Base-by-base conservation (phyloP, 2,329 filamentous ascomycete species). In the Fusarium scirpi region DNA sequence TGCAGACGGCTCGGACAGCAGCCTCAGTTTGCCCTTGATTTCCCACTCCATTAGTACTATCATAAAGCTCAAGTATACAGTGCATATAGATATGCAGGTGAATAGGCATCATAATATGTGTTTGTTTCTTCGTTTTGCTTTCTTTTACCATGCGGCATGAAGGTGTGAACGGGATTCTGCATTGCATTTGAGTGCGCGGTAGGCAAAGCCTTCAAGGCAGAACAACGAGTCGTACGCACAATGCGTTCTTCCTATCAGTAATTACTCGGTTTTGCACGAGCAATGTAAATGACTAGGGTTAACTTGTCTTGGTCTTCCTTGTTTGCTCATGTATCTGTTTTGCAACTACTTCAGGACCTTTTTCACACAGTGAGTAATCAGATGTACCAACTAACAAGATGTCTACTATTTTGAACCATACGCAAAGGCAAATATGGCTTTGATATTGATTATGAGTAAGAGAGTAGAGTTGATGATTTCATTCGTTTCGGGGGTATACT, bases 1-100 rank as follows among this genome's bases (percentile, higher is more conserved):
- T 49, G 58, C 65, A 67, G 32, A 58, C 15, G 16, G 38, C 38
- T 58, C 10, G 34, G 34, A n/a, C 18, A 38, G 34, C 34, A 38
- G 34, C 18, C 43, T 44, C 41, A 12, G 43, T 22, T 48, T 53
- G 7, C n/a, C 18, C 22, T 46, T 20, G 20, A 20, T 18, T 22
- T 24, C 22, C 32, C 24, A n/a, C 27, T 24, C 2, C 34, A 38
- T 38, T 7, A n/a, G 10, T 38, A 38, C 25, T 12, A n/a, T 38
- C 18, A 38, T n/a, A 18, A n/a, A n/a, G 18, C 11, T 7, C 11
- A 13, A 11, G 3, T 18, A 38, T 13, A n/a, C 16, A 38, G 16
- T 51, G 44, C 8, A n/a, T 13, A n/a, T 24, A 24, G 16, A n/a
- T 30, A 8, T 30, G 22, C 16, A 29, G 16, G 13, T 32, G 45